These are phyloP conservation scores for Peronospora belbahrii DNA, from an alignment of 352 stramenopile species.

Conservation along the genomic window DNA sequence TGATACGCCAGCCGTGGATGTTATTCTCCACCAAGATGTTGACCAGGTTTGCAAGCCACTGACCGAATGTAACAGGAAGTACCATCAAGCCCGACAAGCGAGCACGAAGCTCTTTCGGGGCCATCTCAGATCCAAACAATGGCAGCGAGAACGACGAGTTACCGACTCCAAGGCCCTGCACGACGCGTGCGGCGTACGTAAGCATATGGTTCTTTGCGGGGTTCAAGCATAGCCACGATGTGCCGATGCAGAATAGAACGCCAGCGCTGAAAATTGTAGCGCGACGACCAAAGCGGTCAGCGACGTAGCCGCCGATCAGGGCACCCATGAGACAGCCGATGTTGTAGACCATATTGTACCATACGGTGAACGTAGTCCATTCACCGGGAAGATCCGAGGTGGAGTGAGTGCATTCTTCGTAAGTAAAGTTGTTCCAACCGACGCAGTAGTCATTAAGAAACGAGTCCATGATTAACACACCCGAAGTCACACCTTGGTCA, in stretches of 20 bases:
- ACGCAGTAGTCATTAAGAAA: slow-evolving; percentile 34
- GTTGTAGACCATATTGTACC: slow-evolving; percentile 38
- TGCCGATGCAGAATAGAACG: slow-evolving; percentile 31
- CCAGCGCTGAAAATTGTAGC: slow-evolving; percentile 30
- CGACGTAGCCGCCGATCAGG: slow-evolving; percentile 26
- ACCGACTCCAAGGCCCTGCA: slow-evolving; percentile 31
- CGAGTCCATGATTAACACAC: slow-evolving; percentile 28
- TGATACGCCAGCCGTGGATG: slow-evolving; percentile 28
- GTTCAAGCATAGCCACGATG: slow-evolving; percentile 26
- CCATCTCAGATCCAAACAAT: slow-evolving; percentile 34
- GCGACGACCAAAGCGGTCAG: slow-evolving; percentile 28
- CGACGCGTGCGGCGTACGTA: slow-evolving; percentile 22
- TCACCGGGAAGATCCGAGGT: slow-evolving; percentile 14
- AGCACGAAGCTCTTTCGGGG: slow-evolving; percentile 22
- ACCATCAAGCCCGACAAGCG: slow-evolving; percentile 31
- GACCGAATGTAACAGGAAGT: slow-evolving; percentile 25
- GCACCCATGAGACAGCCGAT: slow-evolving; percentile 28
- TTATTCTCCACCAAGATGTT: slow-evolving; percentile 27
- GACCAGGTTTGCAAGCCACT: slow-evolving; percentile 27
- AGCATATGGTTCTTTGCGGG: slow-evolving; percentile 7
- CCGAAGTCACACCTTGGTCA: slow-evolving; percentile 24
- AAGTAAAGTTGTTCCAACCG: slow-evolving; percentile 32
- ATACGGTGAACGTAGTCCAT: slow-evolving; percentile 29
- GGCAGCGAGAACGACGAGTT: slow-evolving; percentile 33
- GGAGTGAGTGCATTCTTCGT: too few species aligned